Conservation (phyloP, 495 filamentous ascomycete species). For the Trichoderma reesei region DNA sequence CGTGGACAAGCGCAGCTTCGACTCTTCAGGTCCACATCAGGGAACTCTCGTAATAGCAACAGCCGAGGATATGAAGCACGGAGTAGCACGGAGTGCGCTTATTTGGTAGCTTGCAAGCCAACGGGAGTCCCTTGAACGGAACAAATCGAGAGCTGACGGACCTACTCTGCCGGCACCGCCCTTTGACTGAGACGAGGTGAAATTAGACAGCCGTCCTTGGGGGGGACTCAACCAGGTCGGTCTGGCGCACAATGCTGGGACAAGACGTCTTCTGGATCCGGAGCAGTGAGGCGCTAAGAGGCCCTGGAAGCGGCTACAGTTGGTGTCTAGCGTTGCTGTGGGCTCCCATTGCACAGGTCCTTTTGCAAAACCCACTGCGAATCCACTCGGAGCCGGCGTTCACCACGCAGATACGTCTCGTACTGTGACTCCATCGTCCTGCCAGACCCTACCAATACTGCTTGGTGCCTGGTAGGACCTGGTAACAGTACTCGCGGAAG, state of each 20-base stretch:
- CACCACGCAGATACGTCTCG: not conserved
- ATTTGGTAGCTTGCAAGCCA: not conserved
- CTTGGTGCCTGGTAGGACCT: no score
- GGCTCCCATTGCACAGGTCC: slow-evolving; percentile 6
- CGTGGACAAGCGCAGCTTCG: not conserved
- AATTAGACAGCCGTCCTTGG: not conserved
- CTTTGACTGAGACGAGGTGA: not conserved
- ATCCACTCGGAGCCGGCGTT: slow-evolving; percentile 1
- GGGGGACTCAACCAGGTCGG: not conserved
- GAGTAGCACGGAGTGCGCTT: not conserved
- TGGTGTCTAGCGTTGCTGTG: slow-evolving; percentile 3
- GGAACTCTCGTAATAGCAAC: not conserved
- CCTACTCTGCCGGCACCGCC: not conserved
- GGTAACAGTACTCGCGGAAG: not conserved
- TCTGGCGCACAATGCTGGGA: not conserved
- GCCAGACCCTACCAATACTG: not conserved
- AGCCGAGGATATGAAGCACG: slow-evolving; percentile 8
- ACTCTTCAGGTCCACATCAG: not conserved
- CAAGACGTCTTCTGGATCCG: not conserved
- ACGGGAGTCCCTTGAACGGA: not conserved
- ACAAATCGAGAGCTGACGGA: not conserved
- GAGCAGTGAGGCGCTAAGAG: slow-evolving; percentile 1
- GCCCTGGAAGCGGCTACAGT: slow-evolving; percentile 2
- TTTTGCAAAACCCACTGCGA: slow-evolving; percentile 7
- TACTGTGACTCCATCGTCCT: not conserved